Evolutionary conservation across 495 filamentous ascomycete genomes (phyloP), one percentile per base, ranked within the genome.

Genomic region (Penicilliopsis zonata): DNA sequence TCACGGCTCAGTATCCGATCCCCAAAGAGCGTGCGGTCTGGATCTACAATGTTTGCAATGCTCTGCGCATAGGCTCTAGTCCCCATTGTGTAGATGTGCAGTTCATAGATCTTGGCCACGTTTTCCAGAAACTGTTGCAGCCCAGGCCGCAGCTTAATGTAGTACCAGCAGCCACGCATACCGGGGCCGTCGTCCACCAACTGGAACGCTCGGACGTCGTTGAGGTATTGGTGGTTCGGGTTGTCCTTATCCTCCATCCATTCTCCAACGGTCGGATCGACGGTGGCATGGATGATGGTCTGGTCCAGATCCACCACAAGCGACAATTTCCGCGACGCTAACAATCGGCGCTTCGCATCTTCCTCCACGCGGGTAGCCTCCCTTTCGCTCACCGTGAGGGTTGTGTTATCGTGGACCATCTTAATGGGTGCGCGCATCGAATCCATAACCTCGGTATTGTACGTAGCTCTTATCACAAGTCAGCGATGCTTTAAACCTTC

Each of bases 81-180:
- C 34, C 87, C 90, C 90, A 96, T 96, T 14, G 90, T 98, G 61
- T 99, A 99, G 46, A 99, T 87, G 43, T 99, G 90, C 42, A 96
- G 59, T 52, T 99, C 90, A 53, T 86, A 99, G 38, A 92, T 61
- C 46, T 79, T 63, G 3, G 86, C 72, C 35, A 96, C 69, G 13
- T 72, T 74, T 36, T 82, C 61, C 36, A 99, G 59, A 49, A 99
- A 99, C 9, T 78, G 68, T 41, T 81, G 69, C 31, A 96, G 63
- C 8, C 87, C 85, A 1, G 90, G 90, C n/a, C 90, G 85, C 61
- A 94, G 76, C 55, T 99, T 99, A 64, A 96, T 88, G 52, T 94
- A 96, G 59, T 99, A 99, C 78, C 78, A 92, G 45, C 79, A 83
- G 5, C 75, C 74, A 22, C 70, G 74, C 37, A 76, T 74, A 9